Conservation (phyloP, 345 rosid species). For the Salix dunnii region DNA sequence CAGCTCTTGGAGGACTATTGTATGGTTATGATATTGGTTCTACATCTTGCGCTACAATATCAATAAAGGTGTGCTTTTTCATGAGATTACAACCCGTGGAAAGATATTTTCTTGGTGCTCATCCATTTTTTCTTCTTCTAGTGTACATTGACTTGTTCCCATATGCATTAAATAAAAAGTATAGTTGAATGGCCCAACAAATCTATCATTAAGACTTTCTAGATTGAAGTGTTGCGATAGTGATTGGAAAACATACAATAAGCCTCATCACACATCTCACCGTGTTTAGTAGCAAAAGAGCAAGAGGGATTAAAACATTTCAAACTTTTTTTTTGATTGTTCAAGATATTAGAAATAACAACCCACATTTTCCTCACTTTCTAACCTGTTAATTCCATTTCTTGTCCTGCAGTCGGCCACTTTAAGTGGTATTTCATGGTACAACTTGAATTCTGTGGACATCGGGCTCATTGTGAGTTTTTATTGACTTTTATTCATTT, state of each 20-base stretch:
- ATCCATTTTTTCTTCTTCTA: not conserved
- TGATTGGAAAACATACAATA: not conserved
- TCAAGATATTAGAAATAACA: not conserved
- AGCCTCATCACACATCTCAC: not conserved
- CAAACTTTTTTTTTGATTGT: not conserved
- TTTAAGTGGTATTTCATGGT: constrained; percentile 80
- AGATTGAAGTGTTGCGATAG: not conserved
- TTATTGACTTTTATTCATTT: constrained; percentile 8
- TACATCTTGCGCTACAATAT: constrained; percentile 87
- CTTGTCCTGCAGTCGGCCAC: constrained; percentile 63
- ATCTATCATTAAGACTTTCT: not conserved
- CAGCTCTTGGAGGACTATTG: constrained; percentile 90
- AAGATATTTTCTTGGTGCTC: not conserved
- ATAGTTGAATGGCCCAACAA: not conserved
- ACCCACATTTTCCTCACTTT: not conserved
- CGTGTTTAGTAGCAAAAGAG: not conserved
- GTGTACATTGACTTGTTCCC: not conserved
- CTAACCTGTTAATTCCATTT: constrained; percentile 4
- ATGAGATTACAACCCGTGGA: constrained; percentile 7
- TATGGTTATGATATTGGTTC: constrained; percentile 97
- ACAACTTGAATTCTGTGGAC: constrained; percentile 67
- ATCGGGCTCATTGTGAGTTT: constrained; percentile 86
- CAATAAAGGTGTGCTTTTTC: constrained; percentile 51
- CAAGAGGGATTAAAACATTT: not conserved
- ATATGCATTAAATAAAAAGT: not conserved